Evolutionary conservation across 1,284 basidiomycete genomes (phyloP), one percentile per base, ranked within the genome.

Genomic region (Vanrija humicola): DNA sequence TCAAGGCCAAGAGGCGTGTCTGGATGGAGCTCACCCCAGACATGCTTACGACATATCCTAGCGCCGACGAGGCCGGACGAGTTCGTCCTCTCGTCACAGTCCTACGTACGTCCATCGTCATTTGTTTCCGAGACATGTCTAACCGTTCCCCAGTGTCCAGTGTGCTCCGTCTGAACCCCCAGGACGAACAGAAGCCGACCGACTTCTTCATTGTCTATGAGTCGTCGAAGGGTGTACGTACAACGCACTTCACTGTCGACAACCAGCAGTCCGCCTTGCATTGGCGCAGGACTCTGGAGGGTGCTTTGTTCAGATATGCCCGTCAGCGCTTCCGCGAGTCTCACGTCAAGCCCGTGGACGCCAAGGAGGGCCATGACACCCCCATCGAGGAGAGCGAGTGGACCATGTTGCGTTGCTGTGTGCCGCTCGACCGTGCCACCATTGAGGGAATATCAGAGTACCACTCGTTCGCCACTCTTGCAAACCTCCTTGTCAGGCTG

Each of bases 1-100:
- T 78, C 50, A 70, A 74, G 18, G 73, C 69, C 43, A 67, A 77
- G 43, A 81, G 80, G 59, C 77, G 83, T n/a, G 74, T 85, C 6
- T 86, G 85, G 85, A 65, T 86, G 68, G 85, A 86, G 64, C 69
- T 87, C 25, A 69, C 56, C n/a, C 12, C 79, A 38, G 85, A 86
- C 58, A 84, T 85, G 82, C 60, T 86, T 29, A 83, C 83, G 47
- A 77, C 79, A 0, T 86, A 83, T 60, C 78, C 81, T 0, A 82
- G 82, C 21, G 81, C 82, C 45, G 80, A 79, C 18, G 82, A 84
- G 18, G 77, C 81, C 50, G 82, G 83, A 38, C 78, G 79, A 34
- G 80, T 82, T 4, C 75, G 81, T 19, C 85, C 85, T 10, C 52
- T 84, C 12, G 74, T 77, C 45, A 80, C 82, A 16, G 68, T 85